Evolutionary conservation across 345 rosid genomes (phyloP).

Genomic region (Aurinia saxatilis): DNA sequence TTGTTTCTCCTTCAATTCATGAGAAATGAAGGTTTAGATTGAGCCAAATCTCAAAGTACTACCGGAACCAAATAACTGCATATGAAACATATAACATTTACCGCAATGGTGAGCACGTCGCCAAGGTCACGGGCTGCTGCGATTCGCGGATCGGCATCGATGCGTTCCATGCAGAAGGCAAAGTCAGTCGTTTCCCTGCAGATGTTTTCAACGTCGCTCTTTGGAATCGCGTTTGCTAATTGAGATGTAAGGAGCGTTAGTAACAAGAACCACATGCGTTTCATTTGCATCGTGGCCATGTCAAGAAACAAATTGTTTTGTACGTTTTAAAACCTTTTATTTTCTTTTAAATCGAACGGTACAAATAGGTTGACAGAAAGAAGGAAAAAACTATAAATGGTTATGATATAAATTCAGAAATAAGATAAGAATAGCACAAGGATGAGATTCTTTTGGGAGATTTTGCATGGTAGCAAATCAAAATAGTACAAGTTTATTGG

Average conservation of each 20-base stretch:
- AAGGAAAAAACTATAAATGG: no score
- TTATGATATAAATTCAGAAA: neutral
- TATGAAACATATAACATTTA: no score
- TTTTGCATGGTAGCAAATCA: neutral
- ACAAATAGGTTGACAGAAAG: neutral
- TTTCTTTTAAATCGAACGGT: neutral
- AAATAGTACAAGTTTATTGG: no score
- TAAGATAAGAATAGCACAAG: neutral
- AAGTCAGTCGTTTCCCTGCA: neutral
- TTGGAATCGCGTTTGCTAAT: slow-evolving; percentile 5
- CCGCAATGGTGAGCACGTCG: slow-evolving; percentile 9
- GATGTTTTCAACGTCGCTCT: neutral
- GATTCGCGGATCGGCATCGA: neutral
- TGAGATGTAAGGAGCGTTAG: neutral
- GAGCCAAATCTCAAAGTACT: no score
- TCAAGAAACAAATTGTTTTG: no score
- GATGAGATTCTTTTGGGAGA: neutral
- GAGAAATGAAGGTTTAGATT: no score
- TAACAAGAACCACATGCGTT: neutral
- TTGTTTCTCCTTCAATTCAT: no score
- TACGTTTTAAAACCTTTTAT: neutral
- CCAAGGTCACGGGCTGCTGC: neutral
- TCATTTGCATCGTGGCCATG: neutral
- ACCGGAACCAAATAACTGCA: no score
- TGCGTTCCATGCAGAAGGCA: neutral